These are phyloP conservation scores for Ambrosiella cleistominuta DNA, from an alignment of 2,329 filamentous ascomycete genomes.

Conservation along the genomic window DNA sequence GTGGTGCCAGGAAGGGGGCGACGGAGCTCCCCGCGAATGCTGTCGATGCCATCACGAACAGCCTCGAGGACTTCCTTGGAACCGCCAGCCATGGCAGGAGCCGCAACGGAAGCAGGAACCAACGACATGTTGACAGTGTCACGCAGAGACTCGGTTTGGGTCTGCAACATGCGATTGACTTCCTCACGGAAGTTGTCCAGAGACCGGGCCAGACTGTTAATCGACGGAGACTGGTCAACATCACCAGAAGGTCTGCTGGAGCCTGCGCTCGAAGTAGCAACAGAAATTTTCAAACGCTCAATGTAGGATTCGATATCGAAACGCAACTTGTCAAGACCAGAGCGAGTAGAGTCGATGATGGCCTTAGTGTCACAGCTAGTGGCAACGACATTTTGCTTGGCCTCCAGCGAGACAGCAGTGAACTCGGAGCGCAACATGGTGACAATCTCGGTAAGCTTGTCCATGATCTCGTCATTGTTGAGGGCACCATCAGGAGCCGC, in stretches of 20 bases:
- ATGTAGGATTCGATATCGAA: conserved; percentile 68
- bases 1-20: conserved; percentile 53
- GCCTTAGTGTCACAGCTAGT: conserved; percentile 74
- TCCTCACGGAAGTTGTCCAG: conserved; percentile 52
- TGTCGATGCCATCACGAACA: conserved; percentile 54
- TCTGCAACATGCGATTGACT: conserved; percentile 53
- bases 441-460: conserved; percentile 47
- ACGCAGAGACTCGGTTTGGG: conserved; percentile 66
- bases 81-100: neutral
- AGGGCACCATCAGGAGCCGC: conserved; percentile 3
- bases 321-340: conserved; percentile 67
- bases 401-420: conserved; percentile 40
- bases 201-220: conserved; percentile 31
- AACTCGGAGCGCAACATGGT: conserved; percentile 42
- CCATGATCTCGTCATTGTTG: conserved; percentile 32
- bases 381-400: conserved; percentile 62
- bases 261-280: conserved; percentile 21
- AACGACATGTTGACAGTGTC: conserved; percentile 57
- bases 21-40: conserved; percentile 58
- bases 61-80: conserved; percentile 53
- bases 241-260: conserved; percentile 19
- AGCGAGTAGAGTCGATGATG: conserved; percentile 70
- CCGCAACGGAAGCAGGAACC: conserved; percentile 34
- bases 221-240: conserved; percentile 58
- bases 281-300: conserved; percentile 41